Base-by-base conservation (phyloP, 2,329 filamentous ascomycete species). In the Thielaviopsis populi region DNA sequence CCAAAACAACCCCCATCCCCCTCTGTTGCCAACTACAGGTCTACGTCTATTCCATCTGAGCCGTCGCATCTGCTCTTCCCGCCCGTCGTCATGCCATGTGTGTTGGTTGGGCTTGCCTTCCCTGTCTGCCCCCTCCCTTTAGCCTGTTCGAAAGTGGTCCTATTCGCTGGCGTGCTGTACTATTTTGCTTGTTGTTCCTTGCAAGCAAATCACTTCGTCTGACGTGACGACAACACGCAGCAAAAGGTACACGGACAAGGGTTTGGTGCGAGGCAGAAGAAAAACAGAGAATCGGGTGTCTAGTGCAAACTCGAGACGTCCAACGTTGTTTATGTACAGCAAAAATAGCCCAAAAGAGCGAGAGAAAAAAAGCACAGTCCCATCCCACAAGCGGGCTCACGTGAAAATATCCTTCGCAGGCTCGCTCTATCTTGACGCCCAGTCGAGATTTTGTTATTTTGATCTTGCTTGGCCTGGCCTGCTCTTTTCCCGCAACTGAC, bases 1-100 rank as follows among this genome's bases (percentile, higher is more conserved):
- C 54, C 30, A 62, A 66, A 70, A 65, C 69, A 67, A 59, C 68
- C 68, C 56, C 37, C 43, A 17, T 59, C 42, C 33, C 13, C 43
- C 30, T 8, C 30, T 24, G 11, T 22, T 50, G 33, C n/a, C 10
- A 46, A 54, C 50, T 40, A 40, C n/a, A 19, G 24, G 8, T 37
- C 43, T 22, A 61, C 6, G 30, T 61, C 42, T 37, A 4, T 4
- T 10, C 4, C 33, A 10, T 37, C 33, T 37, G 5, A 7, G 5
- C 33, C 33, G 33, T 37, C 30, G 30, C 3, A 33, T 33, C 30
- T 33, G 30, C 30, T 33, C 30, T 33, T 3, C 30, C 7, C 30
- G 30, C 56, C 30, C n/a, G 19, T 59, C 11, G 19, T 13, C 33
- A 56, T n/a, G 37, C 40, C 27, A 33, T n/a, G 33, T 27, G 56